These are phyloP conservation scores for Amoebophrya sp. DNA, from an alignment of 169 alveolate genomes.

Conservation along the genomic window DNA sequence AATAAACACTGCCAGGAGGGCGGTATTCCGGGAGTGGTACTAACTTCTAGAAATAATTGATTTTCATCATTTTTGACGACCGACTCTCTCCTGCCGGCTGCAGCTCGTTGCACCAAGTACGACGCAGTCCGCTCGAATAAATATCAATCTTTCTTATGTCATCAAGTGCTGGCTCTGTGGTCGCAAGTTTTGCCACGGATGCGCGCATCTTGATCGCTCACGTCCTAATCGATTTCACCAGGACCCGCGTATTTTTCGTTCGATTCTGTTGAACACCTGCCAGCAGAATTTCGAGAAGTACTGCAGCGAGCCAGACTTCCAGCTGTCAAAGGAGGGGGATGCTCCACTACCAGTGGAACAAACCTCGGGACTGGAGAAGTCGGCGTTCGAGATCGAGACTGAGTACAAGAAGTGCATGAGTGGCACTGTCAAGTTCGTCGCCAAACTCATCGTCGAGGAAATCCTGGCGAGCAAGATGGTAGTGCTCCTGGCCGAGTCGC, in stretches of 20 bases:
- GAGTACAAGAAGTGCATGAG: background rate
- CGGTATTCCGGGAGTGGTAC: background rate
- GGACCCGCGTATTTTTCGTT: background rate
- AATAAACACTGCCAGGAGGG: background rate
- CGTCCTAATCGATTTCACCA: background rate
- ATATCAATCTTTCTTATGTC: background rate
- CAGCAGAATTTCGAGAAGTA: background rate
- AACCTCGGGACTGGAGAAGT: background rate
- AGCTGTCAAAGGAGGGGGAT: too few species aligned
- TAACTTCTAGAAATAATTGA: background rate
- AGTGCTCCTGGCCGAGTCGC: background rate
- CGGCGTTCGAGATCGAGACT: background rate
- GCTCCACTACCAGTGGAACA: too few species aligned
- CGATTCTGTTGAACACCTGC: background rate
- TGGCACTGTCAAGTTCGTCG: background rate
- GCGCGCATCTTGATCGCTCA: background rate
- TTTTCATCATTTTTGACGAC: background rate
- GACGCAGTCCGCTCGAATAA: background rate
- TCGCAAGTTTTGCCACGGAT: too few species aligned
- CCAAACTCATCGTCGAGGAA: background rate
- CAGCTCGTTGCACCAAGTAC: background rate
- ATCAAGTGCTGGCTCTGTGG: background rate
- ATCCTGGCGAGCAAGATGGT: background rate
- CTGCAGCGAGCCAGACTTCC: background rate
- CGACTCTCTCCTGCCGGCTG: background rate